phyloP scores from a whole-genome alignment of 139 green algal species.

The Closterium sp. region DNA sequence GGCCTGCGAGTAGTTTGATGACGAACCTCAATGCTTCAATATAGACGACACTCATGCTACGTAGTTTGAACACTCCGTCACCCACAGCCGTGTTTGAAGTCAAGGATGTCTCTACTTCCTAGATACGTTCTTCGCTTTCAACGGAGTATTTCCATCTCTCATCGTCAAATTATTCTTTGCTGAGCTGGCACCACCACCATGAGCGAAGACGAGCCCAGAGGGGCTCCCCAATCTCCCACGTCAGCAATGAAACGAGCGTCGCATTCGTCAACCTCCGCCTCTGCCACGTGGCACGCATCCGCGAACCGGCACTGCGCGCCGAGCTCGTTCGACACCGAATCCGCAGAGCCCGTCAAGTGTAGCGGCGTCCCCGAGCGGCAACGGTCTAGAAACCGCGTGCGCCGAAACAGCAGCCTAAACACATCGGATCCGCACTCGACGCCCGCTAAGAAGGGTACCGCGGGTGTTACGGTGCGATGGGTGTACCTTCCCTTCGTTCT shows the following conservation, averaged over 20 bases:
- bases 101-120: background rate
- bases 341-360: background rate
- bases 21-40: too few relatives aligned
- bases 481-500: background rate
- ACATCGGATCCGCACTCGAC: background rate
- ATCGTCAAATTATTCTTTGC: background rate
- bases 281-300: background rate
- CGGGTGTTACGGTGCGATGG: background rate
- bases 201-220: background rate
- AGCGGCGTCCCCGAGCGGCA: background rate
- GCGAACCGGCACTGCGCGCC: background rate
- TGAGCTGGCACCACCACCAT: background rate
- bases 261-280: background rate
- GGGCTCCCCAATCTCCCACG: background rate
- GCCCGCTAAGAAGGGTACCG: background rate
- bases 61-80: background rate
- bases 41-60: background rate
- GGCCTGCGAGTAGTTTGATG: too few relatives aligned
- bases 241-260: background rate
- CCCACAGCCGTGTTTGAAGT: background rate
- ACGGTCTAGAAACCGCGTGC: background rate
- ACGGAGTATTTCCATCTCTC: background rate
- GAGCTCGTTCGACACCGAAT: background rate
- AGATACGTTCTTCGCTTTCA: background rate
- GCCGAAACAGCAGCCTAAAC: background rate